Conservation (phyloP, 495 filamentous ascomycete species). For the Lophiotrema nucula region DNA sequence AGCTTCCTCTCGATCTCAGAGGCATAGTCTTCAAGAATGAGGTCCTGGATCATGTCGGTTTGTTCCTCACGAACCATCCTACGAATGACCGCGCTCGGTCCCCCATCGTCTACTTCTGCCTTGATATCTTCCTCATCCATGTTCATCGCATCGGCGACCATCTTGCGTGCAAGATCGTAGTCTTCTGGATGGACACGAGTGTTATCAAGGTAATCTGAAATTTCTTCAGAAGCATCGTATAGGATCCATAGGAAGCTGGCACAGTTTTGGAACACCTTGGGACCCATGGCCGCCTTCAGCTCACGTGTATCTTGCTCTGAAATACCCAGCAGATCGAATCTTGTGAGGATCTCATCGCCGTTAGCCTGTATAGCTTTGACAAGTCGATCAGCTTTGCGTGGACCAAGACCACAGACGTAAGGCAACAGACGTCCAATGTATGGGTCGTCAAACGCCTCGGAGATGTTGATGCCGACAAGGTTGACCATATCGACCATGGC, state of each 20-base stretch:
- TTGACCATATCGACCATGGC: constrained; percentile 99
- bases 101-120: constrained; percentile 84
- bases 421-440: constrained; percentile 84
- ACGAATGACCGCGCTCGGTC: constrained; percentile 82
- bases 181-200: constrained; percentile 97
- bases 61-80: constrained; percentile 88
- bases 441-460: constrained; percentile 76
- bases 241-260: constrained; percentile 91
- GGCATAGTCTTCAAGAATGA: constrained; percentile 94
- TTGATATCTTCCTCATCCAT: constrained; percentile 97
- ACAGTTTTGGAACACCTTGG: constrained; percentile 91
- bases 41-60: constrained; percentile 91
- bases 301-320: constrained; percentile 61
- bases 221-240: constrained; percentile 72
- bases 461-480: constrained; percentile 88
- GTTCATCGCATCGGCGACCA: constrained; percentile 95
- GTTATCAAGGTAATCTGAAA: constrained; percentile 90
- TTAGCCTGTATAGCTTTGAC: constrained; percentile 88
- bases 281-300: constrained; percentile 68
- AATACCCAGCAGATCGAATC: constrained; percentile 84
- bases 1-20: constrained; percentile 92
- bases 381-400: constrained; percentile 81
- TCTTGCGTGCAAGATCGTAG: constrained; percentile 94
- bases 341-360: constrained; percentile 72
- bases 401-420: constrained; percentile 90